Evolutionary conservation across 2,329 filamentous ascomycete genomes (phyloP).

Genomic region (Cadophora luteo-olivacea): DNA sequence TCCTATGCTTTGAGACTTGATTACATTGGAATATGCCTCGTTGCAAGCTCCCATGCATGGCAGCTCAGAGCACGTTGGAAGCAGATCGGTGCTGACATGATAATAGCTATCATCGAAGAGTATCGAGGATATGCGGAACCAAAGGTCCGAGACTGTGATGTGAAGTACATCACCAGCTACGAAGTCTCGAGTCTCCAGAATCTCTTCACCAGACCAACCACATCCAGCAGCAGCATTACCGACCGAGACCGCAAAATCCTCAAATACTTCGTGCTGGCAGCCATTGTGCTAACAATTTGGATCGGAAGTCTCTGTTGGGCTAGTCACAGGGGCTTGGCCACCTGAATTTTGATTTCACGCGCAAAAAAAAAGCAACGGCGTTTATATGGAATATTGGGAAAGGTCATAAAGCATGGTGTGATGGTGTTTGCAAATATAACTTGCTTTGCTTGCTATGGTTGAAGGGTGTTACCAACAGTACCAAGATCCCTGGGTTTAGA

Average conservation of each 20-base stretch:
- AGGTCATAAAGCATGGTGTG: constrained; percentile 10
- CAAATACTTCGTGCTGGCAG: constrained; percentile 11
- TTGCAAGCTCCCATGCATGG: background rate
- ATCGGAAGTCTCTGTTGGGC: constrained; percentile 23
- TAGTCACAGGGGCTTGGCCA: background rate
- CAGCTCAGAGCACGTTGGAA: background rate
- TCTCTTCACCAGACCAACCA: constrained; percentile 41
- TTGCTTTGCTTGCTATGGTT: constrained; percentile 4
- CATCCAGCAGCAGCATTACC: background rate
- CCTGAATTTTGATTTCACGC: background rate
- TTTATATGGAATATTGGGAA: background rate
- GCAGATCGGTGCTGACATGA: background rate
- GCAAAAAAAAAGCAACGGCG: background rate
- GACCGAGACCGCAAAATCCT: constrained; percentile 7
- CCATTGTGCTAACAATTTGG: constrained; percentile 31
- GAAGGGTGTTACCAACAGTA: background rate
- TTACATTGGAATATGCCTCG: background rate
- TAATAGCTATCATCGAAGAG: constrained; percentile 67
- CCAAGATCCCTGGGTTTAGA: constrained; percentile 15
- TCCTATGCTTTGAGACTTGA: background rate
- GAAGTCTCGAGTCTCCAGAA: constrained; percentile 49
- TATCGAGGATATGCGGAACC: constrained; percentile 71
- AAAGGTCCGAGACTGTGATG: constrained; percentile 65
- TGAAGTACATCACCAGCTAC: constrained; percentile 63
- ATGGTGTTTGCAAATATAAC: background rate